Conservation (phyloP, 306 rosid genomes). For the Malus sylvestris region DNA sequence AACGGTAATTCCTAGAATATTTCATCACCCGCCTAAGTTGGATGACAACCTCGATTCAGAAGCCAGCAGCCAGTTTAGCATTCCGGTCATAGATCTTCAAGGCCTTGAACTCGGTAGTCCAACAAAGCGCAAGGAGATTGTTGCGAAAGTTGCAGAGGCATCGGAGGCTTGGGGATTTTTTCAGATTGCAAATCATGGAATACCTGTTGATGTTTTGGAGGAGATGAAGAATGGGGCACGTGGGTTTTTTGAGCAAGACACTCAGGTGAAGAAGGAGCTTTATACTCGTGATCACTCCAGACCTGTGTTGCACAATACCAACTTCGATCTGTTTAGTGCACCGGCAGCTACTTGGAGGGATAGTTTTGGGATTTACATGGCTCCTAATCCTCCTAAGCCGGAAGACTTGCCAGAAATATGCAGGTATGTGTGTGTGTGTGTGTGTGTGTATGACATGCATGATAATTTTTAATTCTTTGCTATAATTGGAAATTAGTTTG, state of each 20-base stretch:
- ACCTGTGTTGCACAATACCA: constrained; percentile 18
- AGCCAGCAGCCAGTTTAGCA: background rate
- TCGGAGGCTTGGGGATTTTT: constrained; percentile 39
- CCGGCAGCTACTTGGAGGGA: constrained; percentile 16
- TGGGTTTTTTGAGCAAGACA: constrained; percentile 34
- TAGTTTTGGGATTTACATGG: constrained; percentile 7
- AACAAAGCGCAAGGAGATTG: constrained; percentile 8
- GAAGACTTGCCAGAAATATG: constrained; percentile 9
- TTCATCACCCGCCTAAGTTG: constrained; percentile 5
- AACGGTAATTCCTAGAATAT: constrained; percentile 38
- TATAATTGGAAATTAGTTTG: background rate
- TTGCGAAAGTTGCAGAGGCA: constrained; percentile 23
- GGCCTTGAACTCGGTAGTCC: constrained; percentile 2
- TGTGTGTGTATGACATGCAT: too few species aligned
- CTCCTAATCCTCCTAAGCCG: background rate
- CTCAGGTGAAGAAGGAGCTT: constrained; percentile 20
- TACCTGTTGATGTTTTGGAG: constrained; percentile 25
- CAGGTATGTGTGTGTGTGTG: background rate
- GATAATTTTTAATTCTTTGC: background rate
- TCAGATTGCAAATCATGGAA: constrained; percentile 39
- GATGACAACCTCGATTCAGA: background rate
- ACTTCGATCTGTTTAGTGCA: constrained; percentile 19
- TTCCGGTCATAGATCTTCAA: constrained; percentile 34
- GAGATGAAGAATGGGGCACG: constrained; percentile 26
- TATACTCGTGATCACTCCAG: constrained; percentile 15